A percentile compares a stretch with the other conserved stretches of the same genome.
Evolutionary conservation across 75 land plant species (phyloP).

Genomic region (Gnetum montanum): DNA sequence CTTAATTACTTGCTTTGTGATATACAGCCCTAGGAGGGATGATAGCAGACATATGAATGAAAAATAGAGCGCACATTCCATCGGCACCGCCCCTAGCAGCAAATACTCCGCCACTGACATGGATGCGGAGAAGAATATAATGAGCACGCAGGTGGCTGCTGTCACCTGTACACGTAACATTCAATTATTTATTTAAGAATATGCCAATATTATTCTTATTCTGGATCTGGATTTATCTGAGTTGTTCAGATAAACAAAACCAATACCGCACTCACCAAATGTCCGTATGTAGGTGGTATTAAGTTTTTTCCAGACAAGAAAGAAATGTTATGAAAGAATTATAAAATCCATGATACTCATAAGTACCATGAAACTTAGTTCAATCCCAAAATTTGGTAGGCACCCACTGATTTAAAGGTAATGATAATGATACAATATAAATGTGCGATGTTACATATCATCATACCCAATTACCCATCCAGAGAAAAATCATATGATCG

Average conservation of each 20-base stretch:
- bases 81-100: slow-evolving; percentile 47
- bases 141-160: slow-evolving; percentile 65
- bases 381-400: too few species aligned
- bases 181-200: neutral
- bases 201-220: neutral
- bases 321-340: too few species aligned
- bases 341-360: too few species aligned
- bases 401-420: too few species aligned
- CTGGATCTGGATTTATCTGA: neutral
- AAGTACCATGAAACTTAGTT: too few species aligned
- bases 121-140: slow-evolving; percentile 74
- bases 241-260: neutral
- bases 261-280: neutral
- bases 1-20: slow-evolving; percentile 33
- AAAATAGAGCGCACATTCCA: slow-evolving; percentile 31
- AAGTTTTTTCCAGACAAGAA: too few species aligned
- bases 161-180: slow-evolving; percentile 31
- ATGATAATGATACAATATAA: too few species aligned
- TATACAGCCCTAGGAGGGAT: slow-evolving; percentile 41
- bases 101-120: slow-evolving; percentile 65
- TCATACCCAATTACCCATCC: too few species aligned
- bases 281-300: too few species aligned
- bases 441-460: too few species aligned
- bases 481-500: too few species aligned
- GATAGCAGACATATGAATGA: slow-evolving; percentile 37